Evolutionary conservation across 768 basidiomycete genomes (phyloP), one percentile per base, ranked within the genome.

Genomic region (Xerocomellus amylosporus): DNA sequence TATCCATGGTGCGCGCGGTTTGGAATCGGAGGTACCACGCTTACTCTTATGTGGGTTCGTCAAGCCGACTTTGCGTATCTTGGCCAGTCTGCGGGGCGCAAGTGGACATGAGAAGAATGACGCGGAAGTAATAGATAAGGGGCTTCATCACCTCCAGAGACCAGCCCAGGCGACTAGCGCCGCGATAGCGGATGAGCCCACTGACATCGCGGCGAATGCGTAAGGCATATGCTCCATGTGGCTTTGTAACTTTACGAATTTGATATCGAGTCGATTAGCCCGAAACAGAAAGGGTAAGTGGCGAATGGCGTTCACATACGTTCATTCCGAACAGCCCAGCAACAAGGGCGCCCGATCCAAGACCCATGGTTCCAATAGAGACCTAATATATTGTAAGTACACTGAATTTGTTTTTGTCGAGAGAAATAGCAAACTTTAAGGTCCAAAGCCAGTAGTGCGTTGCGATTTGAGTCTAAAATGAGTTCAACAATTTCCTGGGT

Each of bases 401-500:
- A 17, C 17, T 28, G 2, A 40, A 55, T 44, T 28, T 36, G 12
- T 49, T 39, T 49, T 49, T 53, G 13, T 26, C 38, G 5, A n/a
- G 34, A 4, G 31, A 13, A 51, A 55, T 39, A 12, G 17, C 72
- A 17, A 59, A 87, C 91, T 78, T 94, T 88, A 39, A 98, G 78
- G 72, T 98, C 95, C 33, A 98, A 81, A 43, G 92, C 91, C 20
- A 98, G 78, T 15, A 98, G 77, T 5, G 89, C 83, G 64, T 98
- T 98, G 45, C 96, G 87, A 74, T 97, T 97, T 45, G 94, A 90
- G 70, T 98, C 96, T 38, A 98, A 79, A 64, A 98, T 93, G 55
- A 98, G 80, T 71, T 98, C 96, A 2, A 96, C 92, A 49, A 98
- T 98, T 73, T 98, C 96, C 75, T 98, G 96, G 0, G 96, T 98